phyloP scores from a whole-genome alignment of 2,329 filamentous ascomycete genomes.

The Beauveria rudraprayagi region DNA sequence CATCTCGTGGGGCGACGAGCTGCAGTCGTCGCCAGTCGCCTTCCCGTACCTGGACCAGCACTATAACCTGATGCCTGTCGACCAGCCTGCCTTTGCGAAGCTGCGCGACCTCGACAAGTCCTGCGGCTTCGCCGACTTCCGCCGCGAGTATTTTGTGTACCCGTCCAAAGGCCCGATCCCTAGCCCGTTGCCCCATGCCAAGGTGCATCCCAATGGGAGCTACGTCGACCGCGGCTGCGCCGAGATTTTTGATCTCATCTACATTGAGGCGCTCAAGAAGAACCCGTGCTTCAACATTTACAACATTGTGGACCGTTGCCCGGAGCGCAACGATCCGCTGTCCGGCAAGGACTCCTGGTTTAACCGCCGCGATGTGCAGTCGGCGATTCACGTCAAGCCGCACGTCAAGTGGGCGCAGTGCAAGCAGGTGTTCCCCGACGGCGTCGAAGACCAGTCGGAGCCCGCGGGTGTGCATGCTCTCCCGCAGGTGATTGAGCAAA shows the following conservation, averaged over 20 bases:
- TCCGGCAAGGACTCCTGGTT: slow-evolving; percentile 69
- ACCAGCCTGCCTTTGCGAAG: slow-evolving; percentile 46
- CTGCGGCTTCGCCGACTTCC: slow-evolving; percentile 56
- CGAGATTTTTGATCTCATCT: slow-evolving; percentile 46
- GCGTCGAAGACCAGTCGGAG: slow-evolving; percentile 40
- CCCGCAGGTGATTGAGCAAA: slow-evolving; percentile 64
- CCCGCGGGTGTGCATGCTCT: slow-evolving; percentile 41
- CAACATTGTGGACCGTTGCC: slow-evolving; percentile 64
- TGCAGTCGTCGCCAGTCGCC: slow-evolving; percentile 39
- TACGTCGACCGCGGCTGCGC: slow-evolving; percentile 42
- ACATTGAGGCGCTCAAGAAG: slow-evolving; percentile 40
- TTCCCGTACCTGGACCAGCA: slow-evolving; percentile 55
- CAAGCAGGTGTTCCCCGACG: slow-evolving; percentile 27
- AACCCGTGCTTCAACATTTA: slow-evolving; percentile 81
- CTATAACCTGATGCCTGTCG: slow-evolving; percentile 53
- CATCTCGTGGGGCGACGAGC: slow-evolving; percentile 42
- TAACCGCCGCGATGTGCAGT: slow-evolving; percentile 60
- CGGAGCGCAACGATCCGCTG: slow-evolving; percentile 59
- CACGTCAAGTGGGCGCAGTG: slow-evolving; percentile 47
- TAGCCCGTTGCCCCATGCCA: slow-evolving; percentile 33
- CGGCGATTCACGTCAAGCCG: slow-evolving; percentile 55
- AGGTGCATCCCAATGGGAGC: slow-evolving; percentile 21
- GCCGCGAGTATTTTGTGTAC: slow-evolving; percentile 56
- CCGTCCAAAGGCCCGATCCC: slow-evolving; percentile 58
- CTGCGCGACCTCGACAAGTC: slow-evolving; percentile 43